Evolutionary conservation across 495 filamentous ascomycete species (phyloP).

Genomic region (Venustampulla echinocandica): DNA sequence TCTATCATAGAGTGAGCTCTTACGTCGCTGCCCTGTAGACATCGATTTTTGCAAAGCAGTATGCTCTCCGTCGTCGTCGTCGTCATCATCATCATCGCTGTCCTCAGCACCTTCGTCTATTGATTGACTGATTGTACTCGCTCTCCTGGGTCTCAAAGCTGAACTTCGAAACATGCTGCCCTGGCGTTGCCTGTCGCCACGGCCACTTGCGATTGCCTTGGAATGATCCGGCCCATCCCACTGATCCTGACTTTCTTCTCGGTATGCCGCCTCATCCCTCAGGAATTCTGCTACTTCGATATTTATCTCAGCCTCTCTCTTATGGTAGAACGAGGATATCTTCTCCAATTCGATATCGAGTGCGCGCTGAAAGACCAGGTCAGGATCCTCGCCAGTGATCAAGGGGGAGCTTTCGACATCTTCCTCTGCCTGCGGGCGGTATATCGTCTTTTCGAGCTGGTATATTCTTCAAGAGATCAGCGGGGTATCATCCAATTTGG

Average conservation of each 20-base stretch:
- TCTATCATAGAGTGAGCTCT: slow-evolving; percentile 31
- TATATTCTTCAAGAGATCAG: slow-evolving; percentile 62
- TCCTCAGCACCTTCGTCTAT: slow-evolving; percentile 42
- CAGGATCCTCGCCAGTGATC: slow-evolving; percentile 54
- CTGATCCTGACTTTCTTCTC: slow-evolving; percentile 52
- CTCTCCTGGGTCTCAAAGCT: slow-evolving; percentile 21
- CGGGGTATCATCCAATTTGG: neutral
- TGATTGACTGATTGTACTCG: slow-evolving; percentile 35
- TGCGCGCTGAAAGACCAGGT: slow-evolving; percentile 66
- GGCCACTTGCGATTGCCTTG: slow-evolving; percentile 29
- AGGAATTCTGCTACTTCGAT: slow-evolving; percentile 70
- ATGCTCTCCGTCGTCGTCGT: slow-evolving; percentile 63
- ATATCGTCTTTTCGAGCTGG: slow-evolving; percentile 72
- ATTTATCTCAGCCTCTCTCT: slow-evolving; percentile 79
- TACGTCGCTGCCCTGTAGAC: slow-evolving; percentile 22
- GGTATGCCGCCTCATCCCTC: slow-evolving; percentile 64
- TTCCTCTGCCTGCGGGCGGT: slow-evolving; percentile 37
- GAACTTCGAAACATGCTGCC: slow-evolving; percentile 23
- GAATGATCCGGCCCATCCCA: slow-evolving; percentile 42
- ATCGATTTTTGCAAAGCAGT: slow-evolving; percentile 38
- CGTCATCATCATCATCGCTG: slow-evolving; percentile 62
- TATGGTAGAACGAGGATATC: slow-evolving; percentile 77
- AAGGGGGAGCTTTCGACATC: slow-evolving; percentile 85
- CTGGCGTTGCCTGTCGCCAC: slow-evolving; percentile 17
- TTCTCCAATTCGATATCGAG: slow-evolving; percentile 90